A percentile compares a stretch with the other conserved stretches of the same genome.
Conservation (phyloP, 495 filamentous ascomycete species). For the Xylaria venustula region DNA sequence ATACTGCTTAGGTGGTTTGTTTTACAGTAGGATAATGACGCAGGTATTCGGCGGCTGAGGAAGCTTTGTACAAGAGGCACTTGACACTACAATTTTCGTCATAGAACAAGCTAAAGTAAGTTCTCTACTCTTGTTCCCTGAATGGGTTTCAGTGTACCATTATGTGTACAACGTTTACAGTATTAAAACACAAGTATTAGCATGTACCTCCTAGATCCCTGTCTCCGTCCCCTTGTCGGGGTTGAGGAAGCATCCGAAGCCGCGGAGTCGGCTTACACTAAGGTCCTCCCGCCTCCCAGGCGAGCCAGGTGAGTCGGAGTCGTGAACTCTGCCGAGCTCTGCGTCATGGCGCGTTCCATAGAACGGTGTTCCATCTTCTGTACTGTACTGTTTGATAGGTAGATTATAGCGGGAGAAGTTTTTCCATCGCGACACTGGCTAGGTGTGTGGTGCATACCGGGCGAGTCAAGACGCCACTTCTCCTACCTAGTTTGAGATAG, state of each 20-base stretch:
- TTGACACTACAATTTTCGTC: too few relatives aligned
- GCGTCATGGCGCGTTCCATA: background rate
- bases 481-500: too few relatives aligned
- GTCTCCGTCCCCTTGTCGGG: slow-evolving; percentile 6
- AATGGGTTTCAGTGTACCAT: background rate
- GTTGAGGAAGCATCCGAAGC: slow-evolving; percentile 9
- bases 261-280: background rate
- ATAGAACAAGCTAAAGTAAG: too few relatives aligned
- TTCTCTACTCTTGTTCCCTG: too few relatives aligned
- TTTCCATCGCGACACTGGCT: too few relatives aligned
- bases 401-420: too few relatives aligned
- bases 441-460: too few relatives aligned
- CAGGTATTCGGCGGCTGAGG: background rate
- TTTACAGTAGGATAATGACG: too few relatives aligned
- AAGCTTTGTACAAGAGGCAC: background rate
- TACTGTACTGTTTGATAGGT: background rate
- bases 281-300: background rate
- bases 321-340: background rate
- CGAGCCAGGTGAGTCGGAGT: slow-evolving; percentile 1
- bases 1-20: too few relatives aligned
- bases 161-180: background rate
- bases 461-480: too few relatives aligned
- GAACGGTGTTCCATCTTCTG: background rate
- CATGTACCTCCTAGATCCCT: background rate
- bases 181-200: too few relatives aligned